These are phyloP conservation scores for Suillus subaureus DNA, from an alignment of 768 basidiomycete genomes.

Conservation along the genomic window DNA sequence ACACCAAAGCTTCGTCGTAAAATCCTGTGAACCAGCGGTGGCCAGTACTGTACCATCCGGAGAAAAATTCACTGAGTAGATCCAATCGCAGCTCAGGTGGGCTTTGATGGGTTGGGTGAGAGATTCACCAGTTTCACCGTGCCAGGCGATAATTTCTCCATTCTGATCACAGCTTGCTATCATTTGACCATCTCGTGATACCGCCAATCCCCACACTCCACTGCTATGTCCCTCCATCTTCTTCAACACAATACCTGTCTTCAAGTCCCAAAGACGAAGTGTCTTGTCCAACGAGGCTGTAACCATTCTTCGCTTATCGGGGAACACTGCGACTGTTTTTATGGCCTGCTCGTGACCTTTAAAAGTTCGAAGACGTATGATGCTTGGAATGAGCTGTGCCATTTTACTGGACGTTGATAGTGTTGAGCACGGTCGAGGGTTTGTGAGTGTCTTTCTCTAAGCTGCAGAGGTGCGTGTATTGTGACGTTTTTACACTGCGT, in stretches of 20 bases:
- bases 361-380: not conserved
- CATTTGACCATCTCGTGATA: not conserved
- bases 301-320: not conserved
- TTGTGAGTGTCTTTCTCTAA: not conserved
- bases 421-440: no score
- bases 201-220: not conserved
- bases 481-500: not conserved
- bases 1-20: not conserved
- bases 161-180: not conserved
- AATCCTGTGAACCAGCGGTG: not conserved
- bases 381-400: not conserved
- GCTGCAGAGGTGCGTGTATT: not conserved
- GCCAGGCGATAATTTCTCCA: not conserved
- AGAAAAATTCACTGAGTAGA: not conserved
- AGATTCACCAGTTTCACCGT: not conserved
- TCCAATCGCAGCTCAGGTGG: not conserved
- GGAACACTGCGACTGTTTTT: not conserved
- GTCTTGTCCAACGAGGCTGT: not conserved
- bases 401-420: not conserved
- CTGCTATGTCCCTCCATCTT: not conserved
- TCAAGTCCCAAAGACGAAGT: not conserved
- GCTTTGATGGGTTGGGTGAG: not conserved
- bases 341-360: fast-evolving
- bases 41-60: not conserved
- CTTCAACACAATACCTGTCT: not conserved